Evolutionary conservation across 768 basidiomycete species (phyloP), one percentile per base, ranked within the genome.

Genomic region (Lenzites betulinus): DNA sequence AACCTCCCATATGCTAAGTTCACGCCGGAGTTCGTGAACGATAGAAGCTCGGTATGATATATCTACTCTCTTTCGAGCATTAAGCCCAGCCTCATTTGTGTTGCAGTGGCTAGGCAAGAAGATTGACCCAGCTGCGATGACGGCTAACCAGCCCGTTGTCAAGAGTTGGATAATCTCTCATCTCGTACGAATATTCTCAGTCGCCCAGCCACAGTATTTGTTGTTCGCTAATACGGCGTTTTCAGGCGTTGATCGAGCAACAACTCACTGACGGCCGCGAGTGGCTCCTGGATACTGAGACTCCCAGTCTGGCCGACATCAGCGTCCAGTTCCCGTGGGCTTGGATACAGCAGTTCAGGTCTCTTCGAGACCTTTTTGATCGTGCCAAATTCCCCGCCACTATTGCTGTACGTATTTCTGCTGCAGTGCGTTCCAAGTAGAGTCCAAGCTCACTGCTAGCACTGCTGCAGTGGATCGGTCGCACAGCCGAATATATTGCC

Each of bases 251-350:
- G 23, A 39, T 77, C 12, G 76, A 80, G 59, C 73, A 77, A 35
- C 74, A 86, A 67, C 73, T 86, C 28, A 68, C 72, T 16, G 83
- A 85, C 66, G 81, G 76, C 23, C 76, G 85, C 2, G 78, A 81
- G 66, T 88, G 84, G 83, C 73, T 85, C 9, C 79, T 86, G 58
- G 77, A 84, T 62, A 84, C 85, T 0, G 78, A 78, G 56, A 58
- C 72, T 0, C 83, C 85, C 9, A 76, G 80, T 42, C 70, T 84
- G 23, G 81, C 78, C 7, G 86, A 87, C 66, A 68, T 86, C 35
- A 78, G 81, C 2, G 74, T 81, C 8, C 78, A 85, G 60, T 82
- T 83, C 62, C 66, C 81, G 5, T 71, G 79, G 60, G 66, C 69
- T 7, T 86, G 84, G 84, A 66, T 76, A 33, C 71, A 48, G 39